Base-by-base conservation (phyloP, 208 protist genomes). In the Lotmaria passim region DNA sequence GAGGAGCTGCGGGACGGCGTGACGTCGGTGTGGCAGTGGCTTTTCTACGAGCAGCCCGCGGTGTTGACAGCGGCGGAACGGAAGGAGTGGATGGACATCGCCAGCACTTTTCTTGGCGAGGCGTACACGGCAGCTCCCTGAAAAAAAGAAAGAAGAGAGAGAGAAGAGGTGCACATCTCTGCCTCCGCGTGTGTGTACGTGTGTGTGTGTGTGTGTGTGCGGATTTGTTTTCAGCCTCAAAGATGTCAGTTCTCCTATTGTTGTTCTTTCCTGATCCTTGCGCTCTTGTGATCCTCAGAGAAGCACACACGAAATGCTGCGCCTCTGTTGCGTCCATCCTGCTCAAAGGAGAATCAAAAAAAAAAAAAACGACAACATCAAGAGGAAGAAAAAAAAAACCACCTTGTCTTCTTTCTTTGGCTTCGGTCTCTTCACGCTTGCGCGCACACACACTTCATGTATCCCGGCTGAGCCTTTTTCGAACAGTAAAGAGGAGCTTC, bases 1-100 rank as follows among this genome's bases (percentile, higher is more conserved):
- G 86, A 94, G 28, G 89, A 92, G 55, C 38, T 89, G 12, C 43
- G 69, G 26, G 89, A 94, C 17, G 81, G 70, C 28, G 79, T 91
- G 12, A 73, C 76, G 23, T 56, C 48, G 6, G 33, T 64, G 46
- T 95, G 90, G 90, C 73, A 85, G 57, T 74, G 58, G 50, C 47
- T 85, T 7, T 79, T 94, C 23, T 70, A 83, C 50, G 70, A 79
- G 41, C 53, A 72, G n/a, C 60, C 72, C 17, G 24, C 36, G 41
- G 69, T 85, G 12, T 56, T 94, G 47, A 82, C 80, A 41, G 48
- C 28, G 21, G 74, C 57, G 48, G 90, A 93, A 56, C 56, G 69
- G 34, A 34, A 59, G 36, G 81, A 90, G 68, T 95, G 90, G 90
- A 58, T 50, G 47, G 30, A 73, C 12, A 66, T 93, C 14, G 78